Percentiles rank a stretch among this genome's conserved stretches.
Evolutionary conservation across 306 rosid genomes (phyloP).

Genomic region (Cajanus cajan): DNA sequence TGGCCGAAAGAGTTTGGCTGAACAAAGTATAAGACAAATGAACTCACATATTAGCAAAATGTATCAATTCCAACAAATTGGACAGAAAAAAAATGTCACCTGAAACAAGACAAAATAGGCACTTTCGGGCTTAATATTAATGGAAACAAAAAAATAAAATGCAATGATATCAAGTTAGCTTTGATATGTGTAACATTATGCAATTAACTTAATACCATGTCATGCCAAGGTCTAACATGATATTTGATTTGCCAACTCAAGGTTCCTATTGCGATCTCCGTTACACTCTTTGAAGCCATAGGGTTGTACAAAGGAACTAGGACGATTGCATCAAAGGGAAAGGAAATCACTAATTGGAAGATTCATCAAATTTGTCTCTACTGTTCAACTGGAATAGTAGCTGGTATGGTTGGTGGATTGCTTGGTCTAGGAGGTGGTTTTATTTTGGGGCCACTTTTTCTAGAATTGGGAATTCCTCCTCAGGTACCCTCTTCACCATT

Average conservation of each 20-base stretch:
- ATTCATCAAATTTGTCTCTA: conserved; percentile 59
- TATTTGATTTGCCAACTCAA: conserved; percentile 24
- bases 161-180: not conserved
- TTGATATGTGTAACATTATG: not conserved
- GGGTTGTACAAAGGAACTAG: conserved; percentile 66
- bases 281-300: conserved; percentile 66
- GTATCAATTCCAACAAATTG: not conserved
- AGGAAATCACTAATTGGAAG: conserved; percentile 68
- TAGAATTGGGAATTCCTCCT: conserved; percentile 85
- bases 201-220: not conserved
- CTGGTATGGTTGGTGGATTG: conserved; percentile 78
- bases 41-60: not conserved
- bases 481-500: conserved; percentile 47
- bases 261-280: conserved; percentile 74
- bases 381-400: conserved; percentile 70
- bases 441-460: conserved; percentile 79
- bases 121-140: not conserved
- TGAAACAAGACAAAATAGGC: not conserved
- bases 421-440: conserved; percentile 88
- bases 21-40: not conserved
- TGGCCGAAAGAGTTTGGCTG: not conserved
- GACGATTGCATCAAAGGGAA: conserved; percentile 77
- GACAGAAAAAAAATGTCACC: not conserved
- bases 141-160: not conserved
- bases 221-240: not conserved